Percentiles rank a stretch among this genome's conserved stretches.
These are phyloP conservation scores for Naganishia sp. DNA, from an alignment of 1,284 basidiomycete genomes.

Conservation along the genomic window DNA sequence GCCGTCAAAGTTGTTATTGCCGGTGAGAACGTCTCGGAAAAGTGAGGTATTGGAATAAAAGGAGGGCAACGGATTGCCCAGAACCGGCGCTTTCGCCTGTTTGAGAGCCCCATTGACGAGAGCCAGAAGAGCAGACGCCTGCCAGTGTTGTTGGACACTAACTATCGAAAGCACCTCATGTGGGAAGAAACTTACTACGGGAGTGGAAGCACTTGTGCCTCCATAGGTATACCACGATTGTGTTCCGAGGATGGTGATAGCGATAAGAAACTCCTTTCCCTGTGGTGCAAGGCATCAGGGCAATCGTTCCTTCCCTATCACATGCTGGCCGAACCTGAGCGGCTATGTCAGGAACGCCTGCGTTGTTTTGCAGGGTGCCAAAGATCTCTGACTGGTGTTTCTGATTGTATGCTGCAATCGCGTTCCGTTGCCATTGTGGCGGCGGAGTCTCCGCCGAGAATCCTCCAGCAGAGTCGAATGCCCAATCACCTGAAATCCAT, in stretches of 20 bases:
- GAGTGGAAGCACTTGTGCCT: slow-evolving; percentile 18
- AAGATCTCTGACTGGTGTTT: slow-evolving; percentile 4
- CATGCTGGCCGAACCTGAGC: slow-evolving; percentile 6
- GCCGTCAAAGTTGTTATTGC: slow-evolving; percentile 22
- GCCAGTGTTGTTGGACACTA: background rate
- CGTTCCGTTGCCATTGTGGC: slow-evolving; percentile 10
- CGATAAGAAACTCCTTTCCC: slow-evolving; percentile 25
- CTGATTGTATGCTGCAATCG: background rate
- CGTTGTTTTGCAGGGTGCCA: slow-evolving; percentile 8
- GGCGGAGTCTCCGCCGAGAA: slow-evolving; percentile 5
- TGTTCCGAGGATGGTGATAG: slow-evolving; percentile 4
- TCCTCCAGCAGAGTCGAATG: slow-evolving; percentile 18
- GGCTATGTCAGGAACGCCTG: slow-evolving; percentile 13
- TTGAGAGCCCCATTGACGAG: slow-evolving; percentile 15
- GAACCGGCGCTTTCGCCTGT: background rate
- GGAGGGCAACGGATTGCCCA: slow-evolving; percentile 9
- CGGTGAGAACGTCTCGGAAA: slow-evolving; percentile 13
- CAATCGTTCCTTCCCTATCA: too few relatives aligned
- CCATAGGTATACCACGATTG: slow-evolving; percentile 18
- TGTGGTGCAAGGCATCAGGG: background rate
- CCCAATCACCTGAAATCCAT: slow-evolving; percentile 7
- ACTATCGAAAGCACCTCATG: too few relatives aligned
- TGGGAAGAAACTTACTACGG: background rate
- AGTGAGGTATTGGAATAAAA: slow-evolving; percentile 19
- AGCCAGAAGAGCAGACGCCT: slow-evolving; percentile 10